A percentile compares a stretch with the other conserved stretches of the same genome.
phyloP scores from a whole-genome alignment of 768 basidiomycete genomes.

The Xerocomus brunneocitrinus region DNA sequence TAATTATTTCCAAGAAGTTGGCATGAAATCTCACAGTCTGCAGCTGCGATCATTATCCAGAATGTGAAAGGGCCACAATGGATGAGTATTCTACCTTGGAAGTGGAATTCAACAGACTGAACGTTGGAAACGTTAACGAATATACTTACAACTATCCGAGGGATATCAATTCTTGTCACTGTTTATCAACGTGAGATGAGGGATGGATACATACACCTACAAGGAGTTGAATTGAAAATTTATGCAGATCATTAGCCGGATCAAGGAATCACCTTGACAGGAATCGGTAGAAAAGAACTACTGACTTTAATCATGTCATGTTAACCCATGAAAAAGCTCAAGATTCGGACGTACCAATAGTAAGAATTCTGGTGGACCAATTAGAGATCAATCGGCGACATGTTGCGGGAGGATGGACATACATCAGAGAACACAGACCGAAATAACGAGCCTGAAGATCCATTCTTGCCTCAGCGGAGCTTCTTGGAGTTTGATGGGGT shows the following conservation, averaged over 20 bases:
- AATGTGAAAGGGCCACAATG: neutral
- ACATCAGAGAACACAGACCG: neutral
- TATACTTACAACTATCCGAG: neutral
- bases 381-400: neutral
- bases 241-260: no score
- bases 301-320: neutral
- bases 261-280: neutral
- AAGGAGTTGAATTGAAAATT: neutral
- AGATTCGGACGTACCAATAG: neutral
- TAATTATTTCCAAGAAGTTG: neutral
- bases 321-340: neutral
- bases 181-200: neutral
- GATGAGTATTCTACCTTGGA: neutral
- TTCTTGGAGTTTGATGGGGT: neutral
- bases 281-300: neutral
- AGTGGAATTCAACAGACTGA: neutral
- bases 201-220: neutral
- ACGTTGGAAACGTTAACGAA: neutral
- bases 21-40: constrained; percentile 2
- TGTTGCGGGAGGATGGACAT: neutral
- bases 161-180: neutral
- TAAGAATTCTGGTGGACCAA: neutral
- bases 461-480: neutral
- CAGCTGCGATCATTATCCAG: neutral
- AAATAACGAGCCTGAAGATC: neutral